A percentile compares a stretch with the other conserved stretches of the same genome.
These are phyloP conservation scores for Stylosanthes scabra DNA, from an alignment of 331 rosid genomes.

Conservation along the genomic window DNA sequence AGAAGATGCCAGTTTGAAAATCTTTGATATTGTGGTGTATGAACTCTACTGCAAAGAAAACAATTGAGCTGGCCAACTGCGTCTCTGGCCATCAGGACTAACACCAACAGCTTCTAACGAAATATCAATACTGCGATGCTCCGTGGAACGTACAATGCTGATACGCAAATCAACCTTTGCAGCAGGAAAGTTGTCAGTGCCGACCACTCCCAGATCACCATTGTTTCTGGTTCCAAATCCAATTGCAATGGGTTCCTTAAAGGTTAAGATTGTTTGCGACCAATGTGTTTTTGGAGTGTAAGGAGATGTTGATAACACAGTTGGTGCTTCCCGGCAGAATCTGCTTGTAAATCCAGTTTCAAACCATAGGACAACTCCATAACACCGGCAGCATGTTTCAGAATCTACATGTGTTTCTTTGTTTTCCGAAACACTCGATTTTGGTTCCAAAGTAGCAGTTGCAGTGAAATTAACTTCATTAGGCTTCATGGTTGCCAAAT, in stretches of 20 bases:
- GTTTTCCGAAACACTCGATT: slow-evolving; percentile 29
- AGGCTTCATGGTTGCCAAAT: slow-evolving; percentile 84
- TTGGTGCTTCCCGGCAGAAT: slow-evolving; percentile 77
- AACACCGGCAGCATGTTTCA: slow-evolving; percentile 59
- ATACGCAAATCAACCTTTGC: slow-evolving; percentile 66
- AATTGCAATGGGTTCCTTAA: slow-evolving; percentile 74
- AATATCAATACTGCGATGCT: slow-evolving; percentile 93
- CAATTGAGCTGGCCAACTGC: slow-evolving; percentile 71
- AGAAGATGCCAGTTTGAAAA: not conserved
- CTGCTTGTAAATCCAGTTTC: slow-evolving; percentile 87
- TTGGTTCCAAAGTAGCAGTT: slow-evolving; percentile 71
- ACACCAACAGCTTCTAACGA: slow-evolving; percentile 77
- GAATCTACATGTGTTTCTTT: slow-evolving; percentile 36
- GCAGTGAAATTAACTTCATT: slow-evolving; percentile 88
- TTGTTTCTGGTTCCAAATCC: slow-evolving; percentile 40
- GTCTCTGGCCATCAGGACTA: slow-evolving; percentile 59
- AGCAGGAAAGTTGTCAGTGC: slow-evolving; percentile 69
- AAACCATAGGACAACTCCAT: slow-evolving; percentile 90
- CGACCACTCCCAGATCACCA: slow-evolving; percentile 50
- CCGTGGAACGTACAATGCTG: slow-evolving; percentile 80
- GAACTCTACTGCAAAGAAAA: slow-evolving; percentile 57
- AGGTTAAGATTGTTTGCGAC: slow-evolving; percentile 91
- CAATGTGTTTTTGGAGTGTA: slow-evolving; percentile 75
- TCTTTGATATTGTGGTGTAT: not conserved
- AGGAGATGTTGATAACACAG: slow-evolving; percentile 88